Percentiles rank a stretch among this genome's conserved stretches.
Evolutionary conservation across 2,329 filamentous ascomycete species (phyloP).

Genomic region (Teratosphaeria viscida): DNA sequence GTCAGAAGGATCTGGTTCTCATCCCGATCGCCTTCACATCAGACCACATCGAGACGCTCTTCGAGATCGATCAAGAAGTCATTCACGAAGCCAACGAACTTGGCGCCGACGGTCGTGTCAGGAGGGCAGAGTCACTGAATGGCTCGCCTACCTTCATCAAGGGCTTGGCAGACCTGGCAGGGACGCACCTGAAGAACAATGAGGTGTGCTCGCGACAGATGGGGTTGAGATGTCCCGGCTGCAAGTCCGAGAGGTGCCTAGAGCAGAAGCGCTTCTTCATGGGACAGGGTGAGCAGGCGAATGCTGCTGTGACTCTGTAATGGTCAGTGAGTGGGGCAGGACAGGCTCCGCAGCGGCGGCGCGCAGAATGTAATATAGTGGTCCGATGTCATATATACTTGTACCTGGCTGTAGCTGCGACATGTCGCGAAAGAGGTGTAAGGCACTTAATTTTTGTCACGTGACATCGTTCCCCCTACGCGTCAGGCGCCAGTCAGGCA

Average conservation of each 20-base stretch:
- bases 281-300: conserved; percentile 20
- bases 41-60: conserved; percentile 97
- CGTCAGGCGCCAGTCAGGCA: not conserved
- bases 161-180: conserved; percentile 78
- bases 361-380: not conserved
- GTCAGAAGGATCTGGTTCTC: conserved; percentile 79
- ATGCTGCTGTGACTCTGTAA: conserved; percentile 21
- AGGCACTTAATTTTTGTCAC: not conserved
- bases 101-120: conserved; percentile 56
- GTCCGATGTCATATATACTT: not conserved
- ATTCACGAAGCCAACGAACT: conserved; percentile 74
- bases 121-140: conserved; percentile 85
- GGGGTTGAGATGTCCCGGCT: conserved; percentile 83
- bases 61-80: conserved; percentile 86
- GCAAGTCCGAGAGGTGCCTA: conserved; percentile 76
- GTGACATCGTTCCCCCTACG: not conserved
- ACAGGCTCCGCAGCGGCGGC: not conserved
- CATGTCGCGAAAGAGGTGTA: not conserved
- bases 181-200: conserved; percentile 63
- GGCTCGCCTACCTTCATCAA: conserved; percentile 83
- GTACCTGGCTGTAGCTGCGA: not conserved
- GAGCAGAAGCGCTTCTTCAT: conserved; percentile 62
- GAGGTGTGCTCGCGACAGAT: conserved; percentile 71
- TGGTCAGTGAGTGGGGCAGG: not conserved
- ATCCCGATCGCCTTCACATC: conserved; percentile 96